Base-by-base conservation (phyloP, 768 basidiomycete genomes). In the Cyathus striatus region DNA sequence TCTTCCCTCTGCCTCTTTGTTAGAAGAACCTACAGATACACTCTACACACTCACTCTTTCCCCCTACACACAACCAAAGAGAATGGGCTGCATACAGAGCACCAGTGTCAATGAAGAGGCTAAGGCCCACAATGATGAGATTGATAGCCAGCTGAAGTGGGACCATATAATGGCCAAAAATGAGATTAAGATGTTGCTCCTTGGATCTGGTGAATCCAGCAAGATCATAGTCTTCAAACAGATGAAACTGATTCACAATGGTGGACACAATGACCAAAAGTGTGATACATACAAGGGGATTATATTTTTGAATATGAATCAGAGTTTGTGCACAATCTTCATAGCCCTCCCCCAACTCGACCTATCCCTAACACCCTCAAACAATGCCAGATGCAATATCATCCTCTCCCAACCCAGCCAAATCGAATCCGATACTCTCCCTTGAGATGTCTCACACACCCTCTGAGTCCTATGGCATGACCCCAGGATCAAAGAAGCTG, bases 151-250 rank as follows among this genome's bases (percentile, higher is more conserved):
- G 65, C 79, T 95, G 52, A 90, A 86, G 73, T 73, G 82, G 55
- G 92, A 95, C 69, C 70, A 86, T 34, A 78, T 88, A 72, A 81
- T 85, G 76, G 83, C 85, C 33, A 90, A 90, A 74, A 93, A 92
- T 55, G 91, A 93, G 63, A 91, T 94, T 59, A 94, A 97, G 72
- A 95, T 97, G 93, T 61, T 97, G 48, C 62, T 98, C 45, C 74
- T 98, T 21, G 95, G 95, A 44, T 93, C 95, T 46, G 93, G 95
- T 67, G 93, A 96, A 75, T 93, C 90, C 42, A 94, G 94, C 55
- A 96, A 97, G 79, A 86, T 86, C 37, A 12, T 91, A 2, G 86
- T 95, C 35, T 78, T 95, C 44, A 95, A 93, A 70, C 93, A 96
- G 64, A 95, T 97, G 92, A 93, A 95, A 59, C 83, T 95, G 64